A percentile compares a stretch with the other conserved stretches of the same genome.
Conservation (phyloP, 768 basidiomycete species). For the Thelephora ganbajun region DNA sequence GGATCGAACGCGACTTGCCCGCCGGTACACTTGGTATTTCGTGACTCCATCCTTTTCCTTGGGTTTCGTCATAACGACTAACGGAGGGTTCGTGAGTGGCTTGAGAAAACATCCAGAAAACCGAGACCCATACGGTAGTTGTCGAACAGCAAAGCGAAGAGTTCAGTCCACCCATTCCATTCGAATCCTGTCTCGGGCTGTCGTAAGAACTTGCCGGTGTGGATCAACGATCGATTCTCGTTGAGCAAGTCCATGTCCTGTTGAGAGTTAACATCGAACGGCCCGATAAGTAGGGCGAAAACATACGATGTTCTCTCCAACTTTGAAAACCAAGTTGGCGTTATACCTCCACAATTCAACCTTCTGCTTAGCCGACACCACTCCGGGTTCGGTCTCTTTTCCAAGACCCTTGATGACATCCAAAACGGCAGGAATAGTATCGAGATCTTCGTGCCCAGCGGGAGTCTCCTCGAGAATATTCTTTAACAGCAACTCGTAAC, state of each 20-base stretch:
- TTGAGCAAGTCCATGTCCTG: constrained; percentile 85
- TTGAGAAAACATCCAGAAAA: neutral
- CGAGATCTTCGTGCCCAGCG: constrained; percentile 62
- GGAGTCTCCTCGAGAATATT: constrained; percentile 67
- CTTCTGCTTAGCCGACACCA: constrained; percentile 73
- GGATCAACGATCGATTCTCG: constrained; percentile 69
- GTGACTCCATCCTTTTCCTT: constrained; percentile 64
- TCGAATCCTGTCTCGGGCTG: constrained; percentile 83
- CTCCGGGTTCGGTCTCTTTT: constrained; percentile 80
- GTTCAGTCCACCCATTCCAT: constrained; percentile 83
- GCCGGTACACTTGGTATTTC: no score
- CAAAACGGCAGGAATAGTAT: constrained; percentile 72
- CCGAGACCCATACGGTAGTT: no score
- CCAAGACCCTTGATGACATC: constrained; percentile 79
- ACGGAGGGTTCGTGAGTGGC: neutral
- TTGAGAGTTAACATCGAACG: neutral
- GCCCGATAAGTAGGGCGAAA: neutral
- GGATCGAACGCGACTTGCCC: no score
- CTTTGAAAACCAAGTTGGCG: constrained; percentile 65
- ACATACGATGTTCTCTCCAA: constrained; percentile 53
- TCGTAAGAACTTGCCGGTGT: constrained; percentile 69
- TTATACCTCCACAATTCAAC: constrained; percentile 85
- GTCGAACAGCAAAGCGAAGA: constrained; percentile 73
- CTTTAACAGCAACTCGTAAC: constrained; percentile 78
- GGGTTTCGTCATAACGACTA: constrained; percentile 83